Evolutionary conservation across 495 filamentous ascomycete species (phyloP), one percentile per base, ranked within the genome.

Genomic region (Penicillium cataractarum): DNA sequence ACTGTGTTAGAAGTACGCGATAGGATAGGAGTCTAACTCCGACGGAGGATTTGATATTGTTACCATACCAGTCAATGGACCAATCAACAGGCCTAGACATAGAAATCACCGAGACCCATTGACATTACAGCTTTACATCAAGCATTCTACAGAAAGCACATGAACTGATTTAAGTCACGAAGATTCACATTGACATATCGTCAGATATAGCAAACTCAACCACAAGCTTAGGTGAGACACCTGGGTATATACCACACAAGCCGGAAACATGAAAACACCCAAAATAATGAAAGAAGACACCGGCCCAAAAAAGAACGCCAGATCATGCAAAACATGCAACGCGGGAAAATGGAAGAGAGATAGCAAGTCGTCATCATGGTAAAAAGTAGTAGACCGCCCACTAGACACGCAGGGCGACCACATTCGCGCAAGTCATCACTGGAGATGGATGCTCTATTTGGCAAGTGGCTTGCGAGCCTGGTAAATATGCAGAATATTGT

Each of bases 401-500:
- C 19, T 22, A 46, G 42, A 12, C 19, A 10, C 2, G 40, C 5
- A 13, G 24, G 24, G 24, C 27, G n/a, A 12, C 26, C 17, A 24
- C 12, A 3, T n/a, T 8, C 22, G 24, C 46, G 13, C 22, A n/a
- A n/a, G 1, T 50, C 21, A 48, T 48, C 22, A 3, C 19, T 48
- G n/a, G 24, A 50, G 44, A 29, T n/a, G 22, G 4, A 26, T 2
- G 6, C 22, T 22, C 58, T 63, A 61, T 32, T 67, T 57, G 15
- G 61, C 56, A 6, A 60, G n/a, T 4, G 79, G 79, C 59, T 77
- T 82, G 49, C 75, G 74, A 29, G 79, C 79, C 56, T 82, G 79
- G 49, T 82, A 82, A 26, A 82, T 80, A 55, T 82, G 78, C 87
- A 97, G 73, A 49, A 89, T 89, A 65, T 90, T 91, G 76, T 90